A percentile compares a stretch with the other conserved stretches of the same genome.
Conservation (phyloP, 2,329 filamentous ascomycete species). For the Monosporascus sp. region DNA sequence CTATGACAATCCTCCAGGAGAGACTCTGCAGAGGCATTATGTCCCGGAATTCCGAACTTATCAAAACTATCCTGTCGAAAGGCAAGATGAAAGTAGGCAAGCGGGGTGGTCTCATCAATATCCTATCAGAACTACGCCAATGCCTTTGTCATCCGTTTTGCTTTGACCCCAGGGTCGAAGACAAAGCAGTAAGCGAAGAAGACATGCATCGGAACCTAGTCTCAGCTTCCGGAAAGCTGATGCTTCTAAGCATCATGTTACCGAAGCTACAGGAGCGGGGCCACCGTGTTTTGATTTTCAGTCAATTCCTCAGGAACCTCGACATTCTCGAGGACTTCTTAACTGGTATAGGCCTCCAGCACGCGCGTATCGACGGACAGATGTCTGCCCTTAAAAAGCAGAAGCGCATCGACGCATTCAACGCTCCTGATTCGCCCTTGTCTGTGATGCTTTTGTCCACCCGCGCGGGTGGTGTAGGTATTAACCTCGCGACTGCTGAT, state of each 20-base stretch:
- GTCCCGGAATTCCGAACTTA: slow-evolving; percentile 81
- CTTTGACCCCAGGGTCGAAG: slow-evolving; percentile 86
- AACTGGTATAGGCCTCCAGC: slow-evolving; percentile 63
- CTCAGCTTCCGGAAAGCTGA: slow-evolving; percentile 84
- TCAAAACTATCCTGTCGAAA: slow-evolving; percentile 77
- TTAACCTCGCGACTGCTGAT: slow-evolving; percentile 94
- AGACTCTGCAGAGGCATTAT: slow-evolving; percentile 92
- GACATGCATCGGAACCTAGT: slow-evolving; percentile 75
- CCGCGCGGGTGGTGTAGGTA: slow-evolving; percentile 90
- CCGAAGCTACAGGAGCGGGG: slow-evolving; percentile 81
- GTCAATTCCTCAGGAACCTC: slow-evolving; percentile 85
- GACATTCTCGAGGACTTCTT: slow-evolving; percentile 92
- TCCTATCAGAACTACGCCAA: slow-evolving; percentile 90
- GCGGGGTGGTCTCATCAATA: slow-evolving; percentile 81
- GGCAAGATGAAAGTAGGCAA: slow-evolving; percentile 63
- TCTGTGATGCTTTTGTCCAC: slow-evolving; percentile 94
- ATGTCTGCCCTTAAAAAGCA: slow-evolving; percentile 83
- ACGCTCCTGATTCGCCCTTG: slow-evolving; percentile 71
- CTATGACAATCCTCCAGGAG: slow-evolving; percentile 90
- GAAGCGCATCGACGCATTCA: slow-evolving; percentile 89
- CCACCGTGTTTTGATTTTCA: slow-evolving; percentile 90
- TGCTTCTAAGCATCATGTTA: slow-evolving; percentile 77
- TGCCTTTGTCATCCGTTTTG: slow-evolving; percentile 95
- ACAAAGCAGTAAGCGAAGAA: slow-evolving; percentile 55
- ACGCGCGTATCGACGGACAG: slow-evolving; percentile 79